These are phyloP conservation scores for Quercus parvula DNA, from an alignment of 306 rosid species.

Conservation along the genomic window DNA sequence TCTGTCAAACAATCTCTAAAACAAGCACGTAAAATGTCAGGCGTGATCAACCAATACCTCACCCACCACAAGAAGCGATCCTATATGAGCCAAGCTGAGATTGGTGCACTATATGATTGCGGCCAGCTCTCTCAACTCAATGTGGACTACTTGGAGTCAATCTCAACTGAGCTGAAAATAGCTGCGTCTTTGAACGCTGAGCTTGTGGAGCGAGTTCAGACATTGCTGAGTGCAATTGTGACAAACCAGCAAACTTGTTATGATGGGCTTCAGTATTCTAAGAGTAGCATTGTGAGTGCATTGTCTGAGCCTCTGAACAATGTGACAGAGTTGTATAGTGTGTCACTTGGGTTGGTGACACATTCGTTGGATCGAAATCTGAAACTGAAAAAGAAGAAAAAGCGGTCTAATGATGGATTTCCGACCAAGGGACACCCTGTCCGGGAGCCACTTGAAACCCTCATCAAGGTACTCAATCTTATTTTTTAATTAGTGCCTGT, in stretches of 20 bases:
- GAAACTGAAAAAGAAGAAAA: slow-evolving; percentile 25
- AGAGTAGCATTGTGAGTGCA: slow-evolving; percentile 35
- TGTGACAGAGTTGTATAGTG: slow-evolving; percentile 51
- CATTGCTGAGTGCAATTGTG: slow-evolving; percentile 63
- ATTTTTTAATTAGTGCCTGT: background rate
- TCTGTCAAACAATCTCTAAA: slow-evolving; percentile 62
- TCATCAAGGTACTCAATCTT: slow-evolving; percentile 50
- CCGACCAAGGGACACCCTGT: background rate
- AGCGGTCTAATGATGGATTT: background rate
- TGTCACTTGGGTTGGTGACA: slow-evolving; percentile 62
- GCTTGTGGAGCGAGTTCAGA: slow-evolving; percentile 42
- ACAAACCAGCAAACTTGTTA: slow-evolving; percentile 76
- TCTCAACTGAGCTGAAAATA: slow-evolving; percentile 25
- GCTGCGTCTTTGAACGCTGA: slow-evolving; percentile 22
- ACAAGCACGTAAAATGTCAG: slow-evolving; percentile 45
- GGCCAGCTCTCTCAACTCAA: slow-evolving; percentile 47
- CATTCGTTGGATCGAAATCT: slow-evolving; percentile 38
- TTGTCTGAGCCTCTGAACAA: slow-evolving; percentile 39
- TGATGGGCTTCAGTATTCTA: slow-evolving; percentile 51
- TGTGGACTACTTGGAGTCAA: slow-evolving; percentile 48
- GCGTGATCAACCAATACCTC: slow-evolving; percentile 31
- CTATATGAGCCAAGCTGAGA: slow-evolving; percentile 19
- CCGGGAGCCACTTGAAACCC: slow-evolving; percentile 49
- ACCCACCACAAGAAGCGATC: slow-evolving; percentile 1
- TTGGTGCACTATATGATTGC: slow-evolving; percentile 61